Percentiles rank a stretch among this genome's conserved stretches.
phyloP scores from a whole-genome alignment of 1,139 yeast species.

The Magnusiomyces suaveolens region DNA sequence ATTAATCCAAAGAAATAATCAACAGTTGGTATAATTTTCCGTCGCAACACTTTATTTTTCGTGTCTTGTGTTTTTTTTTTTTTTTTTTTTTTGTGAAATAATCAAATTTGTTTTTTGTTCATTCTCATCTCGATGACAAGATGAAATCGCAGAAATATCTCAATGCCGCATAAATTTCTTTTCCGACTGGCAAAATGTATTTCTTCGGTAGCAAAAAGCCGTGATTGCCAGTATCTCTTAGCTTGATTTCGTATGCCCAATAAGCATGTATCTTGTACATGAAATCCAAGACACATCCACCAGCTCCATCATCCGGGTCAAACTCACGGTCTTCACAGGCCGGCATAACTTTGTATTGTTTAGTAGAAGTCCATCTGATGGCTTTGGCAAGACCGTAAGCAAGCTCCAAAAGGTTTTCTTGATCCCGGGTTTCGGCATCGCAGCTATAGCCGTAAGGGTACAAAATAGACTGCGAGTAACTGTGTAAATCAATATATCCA shows the following conservation, averaged over 20 bases:
- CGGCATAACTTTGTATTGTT: conserved; percentile 55
- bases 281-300: conserved; percentile 74
- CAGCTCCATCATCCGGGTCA: conserved; percentile 59
- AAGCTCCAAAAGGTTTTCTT: conserved; percentile 68
- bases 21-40: too few relatives aligned
- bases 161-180: conserved; percentile 60
- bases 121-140: conserved; percentile 43
- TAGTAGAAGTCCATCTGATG: conserved; percentile 53
- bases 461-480: conserved; percentile 73
- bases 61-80: too few relatives aligned
- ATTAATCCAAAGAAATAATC: too few relatives aligned
- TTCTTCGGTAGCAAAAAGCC: conserved; percentile 72
- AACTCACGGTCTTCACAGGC: conserved; percentile 68
- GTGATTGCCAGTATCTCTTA: conserved; percentile 74
- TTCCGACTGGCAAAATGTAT: conserved; percentile 66
- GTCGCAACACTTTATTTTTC: too few relatives aligned
- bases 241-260: conserved; percentile 77
- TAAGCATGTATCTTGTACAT: conserved; percentile 75
- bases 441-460: conserved; percentile 81
- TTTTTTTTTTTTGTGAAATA: too few relatives aligned
- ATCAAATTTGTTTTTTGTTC: too few relatives aligned
- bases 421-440: conserved; percentile 59
- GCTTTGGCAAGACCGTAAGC: conserved; percentile 75
- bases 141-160: conserved; percentile 63
- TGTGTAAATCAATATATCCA: conserved; percentile 75